Base-by-base conservation (phyloP, 768 basidiomycete species). In the Lanmaoa rubissima region DNA sequence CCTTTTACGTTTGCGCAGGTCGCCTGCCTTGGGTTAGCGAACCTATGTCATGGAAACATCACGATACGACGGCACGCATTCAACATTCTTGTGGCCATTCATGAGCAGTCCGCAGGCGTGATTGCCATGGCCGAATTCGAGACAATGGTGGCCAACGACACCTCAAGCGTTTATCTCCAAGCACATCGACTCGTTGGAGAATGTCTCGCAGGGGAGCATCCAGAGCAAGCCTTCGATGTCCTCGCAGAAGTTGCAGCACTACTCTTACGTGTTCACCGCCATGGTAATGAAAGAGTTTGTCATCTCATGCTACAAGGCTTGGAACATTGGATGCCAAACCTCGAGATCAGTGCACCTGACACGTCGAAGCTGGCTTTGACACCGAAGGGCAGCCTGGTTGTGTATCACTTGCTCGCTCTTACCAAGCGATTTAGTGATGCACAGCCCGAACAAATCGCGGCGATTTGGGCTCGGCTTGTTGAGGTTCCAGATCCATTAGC, bases 391-490 rank as follows among this genome's bases (percentile, higher is more conserved):
- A 77, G 82, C 50, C 74, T 80, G 13, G 83, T 86, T 17, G 77
- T 96, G 12, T 89, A 88, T 65, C 87, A 95, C 67, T 77, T 97
- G 21, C 85, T 94, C 60, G 82, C 87, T n/a, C 77, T 98, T 55
- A 92, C 91, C 28, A 74, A 88, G 46, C 84, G 87, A 51, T 92
- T 88, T 65, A 81, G 82, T 10, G 81, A 87, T 57, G 82, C 75
- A 26, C 86, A 94, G 62, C 80, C 92, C 2, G 90, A 92, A 60
- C 92, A 94, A 65, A 80, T 97, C 43, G 77, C 86, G 10, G 80
- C 82, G 0, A 80, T 96, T 32, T 95, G 94, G 90, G 78, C 80
- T 8, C 84, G 85, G 53, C 75, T 96, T 14, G 88, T 92, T 5
- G 88, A 89, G 26, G 75, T 82, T 4, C 85, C 87, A 26, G 78